Conservation (phyloP, 768 basidiomycete genomes). For the Suillus subluteus region DNA sequence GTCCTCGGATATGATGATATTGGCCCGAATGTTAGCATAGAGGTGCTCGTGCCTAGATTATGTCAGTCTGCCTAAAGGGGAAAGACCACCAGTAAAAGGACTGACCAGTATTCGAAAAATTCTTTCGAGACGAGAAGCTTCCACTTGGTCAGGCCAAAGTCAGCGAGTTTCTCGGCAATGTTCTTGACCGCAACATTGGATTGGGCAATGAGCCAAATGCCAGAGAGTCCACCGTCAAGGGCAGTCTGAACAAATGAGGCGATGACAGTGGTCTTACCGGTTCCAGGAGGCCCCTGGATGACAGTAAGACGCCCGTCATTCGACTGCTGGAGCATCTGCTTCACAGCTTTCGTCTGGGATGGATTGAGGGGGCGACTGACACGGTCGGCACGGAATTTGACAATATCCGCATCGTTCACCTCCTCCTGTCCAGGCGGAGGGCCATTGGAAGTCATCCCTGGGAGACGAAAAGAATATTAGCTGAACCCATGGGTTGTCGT, state of each 20-base stretch:
- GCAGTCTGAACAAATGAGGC: constrained; percentile 60
- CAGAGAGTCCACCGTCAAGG: constrained; percentile 40
- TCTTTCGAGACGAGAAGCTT: constrained; percentile 72
- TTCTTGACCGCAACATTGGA: constrained; percentile 90
- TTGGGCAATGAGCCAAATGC: constrained; percentile 83
- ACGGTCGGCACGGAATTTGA: constrained; percentile 20
- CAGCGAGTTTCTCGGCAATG: constrained; percentile 79
- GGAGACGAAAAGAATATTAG: constrained; percentile 35
- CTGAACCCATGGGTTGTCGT: constrained; percentile 41
- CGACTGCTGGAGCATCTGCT: constrained; percentile 41
- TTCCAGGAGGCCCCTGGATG: constrained; percentile 61
- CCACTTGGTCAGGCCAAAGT: constrained; percentile 57
- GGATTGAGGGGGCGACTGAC: constrained; percentile 39
- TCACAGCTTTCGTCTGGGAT: constrained; percentile 43
- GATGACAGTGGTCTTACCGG: constrained; percentile 77
- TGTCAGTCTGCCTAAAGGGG: constrained; percentile 12
- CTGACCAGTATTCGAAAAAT: constrained; percentile 70
- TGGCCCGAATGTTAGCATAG: constrained; percentile 50
- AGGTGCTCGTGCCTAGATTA: constrained; percentile 79
- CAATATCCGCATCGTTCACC: constrained; percentile 20
- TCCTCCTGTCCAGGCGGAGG: constrained; percentile 33
- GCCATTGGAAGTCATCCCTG: constrained; percentile 39
- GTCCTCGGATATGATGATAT: constrained; percentile 56
- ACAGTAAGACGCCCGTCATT: constrained; percentile 39
- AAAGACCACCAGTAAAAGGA: constrained; percentile 10